phyloP scores from a whole-genome alignment of 2,329 filamentous ascomycete genomes.

The Botrytis fabae region DNA sequence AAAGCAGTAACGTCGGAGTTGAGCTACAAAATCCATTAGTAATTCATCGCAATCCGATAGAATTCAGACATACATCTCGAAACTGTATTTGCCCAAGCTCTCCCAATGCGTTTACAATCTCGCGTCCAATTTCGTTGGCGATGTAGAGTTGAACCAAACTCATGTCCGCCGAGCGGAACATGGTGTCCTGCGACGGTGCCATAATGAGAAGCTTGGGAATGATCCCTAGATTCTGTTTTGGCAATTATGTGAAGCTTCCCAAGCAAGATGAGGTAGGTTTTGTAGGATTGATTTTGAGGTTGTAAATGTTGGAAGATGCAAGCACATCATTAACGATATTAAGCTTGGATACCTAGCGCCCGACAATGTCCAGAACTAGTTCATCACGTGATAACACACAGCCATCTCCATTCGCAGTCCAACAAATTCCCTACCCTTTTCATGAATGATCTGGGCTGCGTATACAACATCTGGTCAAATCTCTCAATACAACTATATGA shows the following conservation, averaged over 20 bases:
- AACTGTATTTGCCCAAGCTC: conserved; percentile 97
- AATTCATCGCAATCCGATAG: conserved; percentile 2
- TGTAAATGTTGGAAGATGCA: conserved; percentile 19
- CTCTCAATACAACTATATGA: not conserved
- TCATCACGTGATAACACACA: not conserved
- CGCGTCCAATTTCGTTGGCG: conserved; percentile 96
- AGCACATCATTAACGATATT: not conserved
- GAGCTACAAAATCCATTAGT: conserved; percentile 57
- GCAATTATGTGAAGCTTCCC: conserved; percentile 30
- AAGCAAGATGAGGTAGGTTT: conserved; percentile 11
- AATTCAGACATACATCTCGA: conserved; percentile 68
- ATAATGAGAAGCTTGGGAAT: conserved; percentile 45
- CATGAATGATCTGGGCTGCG: not conserved
- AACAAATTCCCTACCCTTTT: not conserved
- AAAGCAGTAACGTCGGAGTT: conserved; percentile 93
- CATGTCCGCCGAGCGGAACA: conserved; percentile 99
- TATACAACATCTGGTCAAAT: not conserved
- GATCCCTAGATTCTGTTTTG: conserved; percentile 27
- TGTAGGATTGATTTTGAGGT: conserved; percentile 12
- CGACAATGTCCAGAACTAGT: conserved; percentile 7
- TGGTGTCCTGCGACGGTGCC: conserved; percentile 77
- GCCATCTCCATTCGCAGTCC: not conserved
- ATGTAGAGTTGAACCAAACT: conserved; percentile 99
- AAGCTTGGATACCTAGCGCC: conserved; percentile 16
- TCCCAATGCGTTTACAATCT: conserved; percentile 93